Percentiles rank a stretch among this genome's conserved stretches.
These are phyloP conservation scores for Aspergillus ochraceus DNA, from an alignment of 2,329 filamentous ascomycete species.

Conservation along the genomic window DNA sequence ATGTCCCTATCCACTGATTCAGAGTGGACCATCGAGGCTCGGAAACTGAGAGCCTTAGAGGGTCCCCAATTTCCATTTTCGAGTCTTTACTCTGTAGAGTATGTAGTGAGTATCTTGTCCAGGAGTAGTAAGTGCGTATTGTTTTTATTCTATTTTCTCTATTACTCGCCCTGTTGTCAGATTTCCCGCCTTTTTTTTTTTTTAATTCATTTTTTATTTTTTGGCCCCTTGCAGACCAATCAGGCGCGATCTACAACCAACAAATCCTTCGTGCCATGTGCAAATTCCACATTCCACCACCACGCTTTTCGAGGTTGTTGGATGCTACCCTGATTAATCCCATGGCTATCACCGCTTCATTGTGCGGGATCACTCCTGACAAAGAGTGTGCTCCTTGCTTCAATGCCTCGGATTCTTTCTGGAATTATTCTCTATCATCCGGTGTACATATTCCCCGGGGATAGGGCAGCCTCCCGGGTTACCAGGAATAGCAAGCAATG, in stretches of 20 bases:
- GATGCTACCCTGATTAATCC: background rate
- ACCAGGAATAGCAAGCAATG: background rate
- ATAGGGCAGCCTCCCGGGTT: background rate
- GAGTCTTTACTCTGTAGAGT: background rate
- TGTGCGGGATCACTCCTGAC: background rate
- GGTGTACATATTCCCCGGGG: background rate
- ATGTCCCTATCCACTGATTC: background rate
- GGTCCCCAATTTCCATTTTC: background rate
- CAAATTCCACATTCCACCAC: background rate
- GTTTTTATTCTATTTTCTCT: no score
- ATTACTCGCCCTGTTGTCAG: background rate
- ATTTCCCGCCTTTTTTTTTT: background rate
- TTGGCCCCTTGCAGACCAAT: background rate
- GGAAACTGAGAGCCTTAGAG: background rate
- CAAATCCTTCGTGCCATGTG: constrained; percentile 1
- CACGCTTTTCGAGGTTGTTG: background rate
- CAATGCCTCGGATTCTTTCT: background rate
- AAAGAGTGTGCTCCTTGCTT: background rate
- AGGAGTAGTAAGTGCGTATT: background rate
- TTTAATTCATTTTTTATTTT: background rate
- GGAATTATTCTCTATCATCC: background rate
- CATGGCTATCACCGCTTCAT: background rate
- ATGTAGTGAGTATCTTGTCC: background rate
- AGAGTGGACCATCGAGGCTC: background rate
- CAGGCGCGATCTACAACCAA: background rate